Evolutionary conservation across 148 eudicot species (phyloP).

Genomic region (Camellia sinensis): DNA sequence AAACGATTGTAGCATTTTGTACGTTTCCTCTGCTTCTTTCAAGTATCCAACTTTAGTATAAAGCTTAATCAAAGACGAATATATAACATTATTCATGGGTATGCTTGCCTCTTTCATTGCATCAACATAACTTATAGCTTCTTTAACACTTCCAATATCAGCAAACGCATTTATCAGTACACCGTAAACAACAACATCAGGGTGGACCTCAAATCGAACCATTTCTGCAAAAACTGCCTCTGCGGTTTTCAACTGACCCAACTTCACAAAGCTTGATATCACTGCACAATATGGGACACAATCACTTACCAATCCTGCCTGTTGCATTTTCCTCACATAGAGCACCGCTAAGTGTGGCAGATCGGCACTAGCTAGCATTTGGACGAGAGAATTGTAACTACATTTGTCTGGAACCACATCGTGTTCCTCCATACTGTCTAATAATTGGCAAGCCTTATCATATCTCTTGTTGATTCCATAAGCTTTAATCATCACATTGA

Average conservation of each 20-base stretch:
- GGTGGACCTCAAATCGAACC: constrained; percentile 51
- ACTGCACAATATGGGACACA: constrained; percentile 81
- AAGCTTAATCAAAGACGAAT: constrained; percentile 72
- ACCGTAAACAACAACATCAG: constrained; percentile 80
- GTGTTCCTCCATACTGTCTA: constrained; percentile 61
- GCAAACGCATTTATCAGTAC: constrained; percentile 76
- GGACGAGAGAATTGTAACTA: constrained; percentile 74
- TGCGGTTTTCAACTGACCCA: constrained; percentile 61
- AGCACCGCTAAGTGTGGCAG: constrained; percentile 63
- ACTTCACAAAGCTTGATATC: constrained; percentile 68
- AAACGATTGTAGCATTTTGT: constrained; percentile 46
- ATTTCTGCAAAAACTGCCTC: constrained; percentile 58
- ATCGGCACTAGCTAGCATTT: constrained; percentile 70
- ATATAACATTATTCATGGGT: constrained; percentile 59
- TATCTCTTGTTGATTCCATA: constrained; percentile 72
- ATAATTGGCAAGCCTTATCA: constrained; percentile 63
- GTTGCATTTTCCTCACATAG: constrained; percentile 74
- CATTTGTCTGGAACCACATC: constrained; percentile 72
- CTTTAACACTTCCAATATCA: constrained; percentile 62
- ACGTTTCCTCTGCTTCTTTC: constrained; percentile 70
- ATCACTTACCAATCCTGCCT: constrained; percentile 52
- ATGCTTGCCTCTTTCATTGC: constrained; percentile 50
- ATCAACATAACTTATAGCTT: constrained; percentile 47
- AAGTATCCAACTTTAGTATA: constrained; percentile 80
- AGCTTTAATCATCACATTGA: constrained; percentile 92